Evolutionary conservation across 2,329 filamentous ascomycete genomes (phyloP).

Genomic region (Seiridium unicorne): DNA sequence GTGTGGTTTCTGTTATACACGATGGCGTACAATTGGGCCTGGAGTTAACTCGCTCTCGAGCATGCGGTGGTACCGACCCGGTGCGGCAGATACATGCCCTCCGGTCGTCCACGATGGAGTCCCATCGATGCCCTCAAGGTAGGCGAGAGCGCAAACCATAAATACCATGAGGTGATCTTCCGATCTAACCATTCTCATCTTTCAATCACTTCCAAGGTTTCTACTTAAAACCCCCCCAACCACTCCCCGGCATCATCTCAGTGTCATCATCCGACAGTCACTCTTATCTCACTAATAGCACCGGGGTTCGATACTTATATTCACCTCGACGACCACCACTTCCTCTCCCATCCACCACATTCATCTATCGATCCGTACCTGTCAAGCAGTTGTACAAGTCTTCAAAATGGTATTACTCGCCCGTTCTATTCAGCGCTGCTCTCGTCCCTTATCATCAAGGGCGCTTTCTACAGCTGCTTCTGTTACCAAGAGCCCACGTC

Average conservation of each 20-base stretch:
- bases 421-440: slow-evolving; percentile 49
- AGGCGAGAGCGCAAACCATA: slow-evolving; percentile 4
- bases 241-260: background rate
- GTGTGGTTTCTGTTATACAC: background rate
- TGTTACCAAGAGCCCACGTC: slow-evolving; percentile 19
- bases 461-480: slow-evolving; percentile 24
- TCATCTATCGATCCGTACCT: background rate
- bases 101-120: background rate
- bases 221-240: slow-evolving; percentile 4
- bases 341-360: background rate
- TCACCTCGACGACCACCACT: background rate
- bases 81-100: background rate
- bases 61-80: background rate
- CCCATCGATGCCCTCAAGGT: background rate
- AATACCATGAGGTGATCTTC: background rate
- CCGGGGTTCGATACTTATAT: background rate
- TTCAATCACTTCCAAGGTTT: background rate
- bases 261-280: background rate
- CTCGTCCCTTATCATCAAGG: slow-evolving; percentile 23
- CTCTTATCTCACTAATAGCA: background rate
- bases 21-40: background rate
- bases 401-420: slow-evolving; percentile 54
- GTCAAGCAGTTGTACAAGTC: background rate
- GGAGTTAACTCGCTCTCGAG: background rate
- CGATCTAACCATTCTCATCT: background rate